Percentiles rank a stretch among this genome's conserved stretches.
These are phyloP conservation scores for Penicillium olsonii DNA, from an alignment of 2,329 filamentous ascomycete genomes.

Conservation along the genomic window DNA sequence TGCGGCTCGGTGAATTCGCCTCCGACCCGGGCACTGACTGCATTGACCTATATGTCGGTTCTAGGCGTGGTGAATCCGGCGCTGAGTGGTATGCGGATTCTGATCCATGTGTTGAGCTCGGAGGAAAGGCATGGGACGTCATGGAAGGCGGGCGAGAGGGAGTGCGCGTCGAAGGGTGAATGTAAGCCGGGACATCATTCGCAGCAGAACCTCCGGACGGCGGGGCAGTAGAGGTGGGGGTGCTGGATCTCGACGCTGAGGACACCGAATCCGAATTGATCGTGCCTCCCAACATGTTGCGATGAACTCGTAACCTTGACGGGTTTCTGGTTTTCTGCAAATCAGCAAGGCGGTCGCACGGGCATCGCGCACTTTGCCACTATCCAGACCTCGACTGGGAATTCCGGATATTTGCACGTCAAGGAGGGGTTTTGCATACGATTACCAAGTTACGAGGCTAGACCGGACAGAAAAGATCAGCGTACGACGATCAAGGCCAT, in stretches of 20 bases:
- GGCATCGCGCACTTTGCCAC: background rate
- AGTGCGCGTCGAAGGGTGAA: conserved; percentile 31
- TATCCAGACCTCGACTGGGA: background rate
- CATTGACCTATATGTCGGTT: conserved; percentile 48
- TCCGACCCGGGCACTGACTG: conserved; percentile 46
- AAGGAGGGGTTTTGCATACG: conserved; percentile 6
- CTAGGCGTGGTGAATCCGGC: conserved; percentile 49
- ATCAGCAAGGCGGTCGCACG: conserved; percentile 15
- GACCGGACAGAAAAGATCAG: background rate
- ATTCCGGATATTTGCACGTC: background rate
- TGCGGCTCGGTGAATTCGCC: conserved; percentile 56
- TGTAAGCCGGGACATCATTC: conserved; percentile 40
- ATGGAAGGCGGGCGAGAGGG: conserved; percentile 47
- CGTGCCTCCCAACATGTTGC: conserved; percentile 61
- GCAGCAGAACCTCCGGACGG: conserved; percentile 36
- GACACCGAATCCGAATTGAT: conserved; percentile 42
- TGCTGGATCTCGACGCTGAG: conserved; percentile 33
- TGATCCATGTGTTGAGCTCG: conserved; percentile 23
- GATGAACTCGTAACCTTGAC: conserved; percentile 41
- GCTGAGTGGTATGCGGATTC: conserved; percentile 34
- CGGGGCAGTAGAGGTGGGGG: conserved; percentile 41
- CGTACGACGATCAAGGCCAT: conserved; percentile 8
- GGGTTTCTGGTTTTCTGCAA: conserved; percentile 5
- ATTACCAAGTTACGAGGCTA: background rate
- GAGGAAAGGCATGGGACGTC: conserved; percentile 45